Base-by-base conservation (phyloP, 2,329 filamentous ascomycete genomes). In the Balansia obtecta region DNA sequence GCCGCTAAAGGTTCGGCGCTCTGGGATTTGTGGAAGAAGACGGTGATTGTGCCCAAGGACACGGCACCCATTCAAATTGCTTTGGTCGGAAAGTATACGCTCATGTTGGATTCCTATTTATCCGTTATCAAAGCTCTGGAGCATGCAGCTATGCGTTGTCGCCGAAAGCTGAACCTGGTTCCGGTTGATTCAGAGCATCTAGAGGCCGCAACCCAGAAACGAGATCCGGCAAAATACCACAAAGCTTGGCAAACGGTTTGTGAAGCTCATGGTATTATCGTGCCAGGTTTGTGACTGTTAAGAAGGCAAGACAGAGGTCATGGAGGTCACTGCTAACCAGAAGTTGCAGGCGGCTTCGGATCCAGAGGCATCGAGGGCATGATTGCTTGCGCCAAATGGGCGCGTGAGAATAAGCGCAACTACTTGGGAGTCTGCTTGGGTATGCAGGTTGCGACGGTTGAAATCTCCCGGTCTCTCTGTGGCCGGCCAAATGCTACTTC, bases 391-490 rank as follows among this genome's bases (percentile, higher is more conserved):
- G 85, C 86, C n/a, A 84, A 83, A 56, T 96, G 86, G 83, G 90
- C 91, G 1, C 83, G 93, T 50, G 84, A 85, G 57, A 83, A 88
- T 59, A 83, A 85, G 54, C 79, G 79, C 3, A 89, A 89, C 1
- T 96, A 85, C 69, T 76, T 97, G 1, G 93, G 93, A 52, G 85
- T 97, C 55, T 96, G 91, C 64, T 73, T 96, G 20, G 89, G 89
- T 51, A 88, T 95, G 83, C 93, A 97, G 66, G 78, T 95, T 45
- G 89, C 91, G 18, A 88, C 95, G 45, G 85, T 96, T 57, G 90
- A 97, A 67, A 88, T 82, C 58, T 88, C 89, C 1, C 82, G 89
- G 41, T 82, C 88, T 56, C 72, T 91, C 1, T 86, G 82, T 67
- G 79, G 78, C 30, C 74, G 89, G 54, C 59, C 70, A 34, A 63